Conservation (phyloP, 1,284 basidiomycete genomes). For the Hortiboletus rubellus region DNA sequence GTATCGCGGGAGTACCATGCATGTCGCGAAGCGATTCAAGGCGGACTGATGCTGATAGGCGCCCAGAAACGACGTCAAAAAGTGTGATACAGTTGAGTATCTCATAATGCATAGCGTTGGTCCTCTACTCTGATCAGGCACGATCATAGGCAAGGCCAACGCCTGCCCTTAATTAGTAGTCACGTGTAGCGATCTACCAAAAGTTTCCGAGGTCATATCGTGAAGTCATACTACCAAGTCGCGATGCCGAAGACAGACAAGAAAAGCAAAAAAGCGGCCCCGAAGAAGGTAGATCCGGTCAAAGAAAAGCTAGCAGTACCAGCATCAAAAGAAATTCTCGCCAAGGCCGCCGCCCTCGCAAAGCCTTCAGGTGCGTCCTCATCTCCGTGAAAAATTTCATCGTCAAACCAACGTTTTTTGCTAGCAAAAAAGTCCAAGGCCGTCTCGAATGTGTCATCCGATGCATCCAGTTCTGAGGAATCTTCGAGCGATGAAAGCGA, state of each 20-base stretch:
- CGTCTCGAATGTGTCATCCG: neutral
- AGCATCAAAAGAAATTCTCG: conserved; percentile 29
- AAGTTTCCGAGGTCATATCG: no score
- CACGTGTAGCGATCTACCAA: no score
- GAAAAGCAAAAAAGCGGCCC: conserved; percentile 24
- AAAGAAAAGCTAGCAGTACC: conserved; percentile 12
- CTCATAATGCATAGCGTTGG: no score
- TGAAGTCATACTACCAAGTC: neutral
- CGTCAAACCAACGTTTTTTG: neutral
- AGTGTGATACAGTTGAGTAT: no score
- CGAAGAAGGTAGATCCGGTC: conserved; percentile 11
- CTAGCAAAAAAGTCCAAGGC: conserved; percentile 2
- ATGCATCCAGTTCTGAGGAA: conserved; percentile 9
- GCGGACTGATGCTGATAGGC: no score
- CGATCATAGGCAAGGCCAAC: no score
- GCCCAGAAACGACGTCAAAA: no score
- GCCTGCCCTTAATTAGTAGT: no score
- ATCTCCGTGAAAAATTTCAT: neutral
- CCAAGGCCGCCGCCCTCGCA: conserved; percentile 23
- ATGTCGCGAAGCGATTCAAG: no score
- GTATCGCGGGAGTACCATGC: no score
- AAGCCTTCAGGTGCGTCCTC: conserved; percentile 13
- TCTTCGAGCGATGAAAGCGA: conserved; percentile 5
- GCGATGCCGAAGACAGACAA: conserved; percentile 49
- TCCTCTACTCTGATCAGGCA: no score